Conservation (phyloP, 805 yeast species). For the Yarrowia phangngaensis region DNA sequence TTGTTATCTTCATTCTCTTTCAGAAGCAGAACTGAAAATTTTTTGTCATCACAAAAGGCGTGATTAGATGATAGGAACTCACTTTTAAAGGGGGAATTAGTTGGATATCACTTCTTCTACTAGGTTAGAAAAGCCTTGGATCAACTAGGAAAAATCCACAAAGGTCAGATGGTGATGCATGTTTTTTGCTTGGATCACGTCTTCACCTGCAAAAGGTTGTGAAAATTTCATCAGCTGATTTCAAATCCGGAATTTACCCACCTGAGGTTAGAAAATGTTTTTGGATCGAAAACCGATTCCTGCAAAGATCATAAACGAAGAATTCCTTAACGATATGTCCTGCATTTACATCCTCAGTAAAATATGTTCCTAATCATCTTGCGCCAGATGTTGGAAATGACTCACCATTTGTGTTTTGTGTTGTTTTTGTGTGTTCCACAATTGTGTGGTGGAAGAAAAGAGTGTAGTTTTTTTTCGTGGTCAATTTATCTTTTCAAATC, state of each 20-base stretch:
- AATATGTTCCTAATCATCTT: slow-evolving; percentile 22
- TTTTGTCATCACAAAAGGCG: slow-evolving; percentile 56
- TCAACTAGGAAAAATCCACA: slow-evolving; percentile 17
- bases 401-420: slow-evolving; percentile 14
- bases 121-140: slow-evolving; percentile 11
- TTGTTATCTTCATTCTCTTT: slow-evolving; percentile 74
- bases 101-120: slow-evolving; percentile 24
- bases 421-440: not conserved
- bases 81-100: slow-evolving; percentile 26
- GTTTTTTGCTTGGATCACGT: slow-evolving; percentile 78
- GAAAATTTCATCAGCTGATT: slow-evolving; percentile 34
- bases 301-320: slow-evolving; percentile 64
- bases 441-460: not conserved
- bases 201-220: slow-evolving; percentile 41
- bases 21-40: slow-evolving; percentile 96
- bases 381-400: slow-evolving; percentile 5
- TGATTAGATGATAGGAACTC: slow-evolving; percentile 2
- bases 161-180: slow-evolving; percentile 97
- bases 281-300: not conserved
- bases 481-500: too few species aligned
- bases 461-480: too few species aligned
- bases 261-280: slow-evolving; percentile 26
- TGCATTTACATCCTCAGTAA: slow-evolving; percentile 73
- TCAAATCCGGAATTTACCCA: slow-evolving; percentile 15
- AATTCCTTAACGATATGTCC: slow-evolving; percentile 66